A percentile compares a stretch with the other conserved stretches of the same genome.
These are phyloP conservation scores for Termitomyces sp. DNA, from an alignment of 768 basidiomycete species.

Conservation along the genomic window DNA sequence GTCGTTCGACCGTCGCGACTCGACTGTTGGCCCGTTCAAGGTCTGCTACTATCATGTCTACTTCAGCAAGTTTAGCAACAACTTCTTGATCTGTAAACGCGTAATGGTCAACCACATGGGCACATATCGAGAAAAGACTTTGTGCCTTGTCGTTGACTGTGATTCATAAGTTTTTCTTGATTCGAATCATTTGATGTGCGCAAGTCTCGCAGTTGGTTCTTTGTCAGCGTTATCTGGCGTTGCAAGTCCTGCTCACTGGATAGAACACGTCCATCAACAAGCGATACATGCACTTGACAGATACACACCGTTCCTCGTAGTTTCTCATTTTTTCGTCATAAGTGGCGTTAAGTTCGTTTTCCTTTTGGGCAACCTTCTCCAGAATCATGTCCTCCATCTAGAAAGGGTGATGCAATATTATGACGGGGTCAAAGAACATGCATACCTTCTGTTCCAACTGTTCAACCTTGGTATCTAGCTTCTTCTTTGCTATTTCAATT, in stretches of 20 bases:
- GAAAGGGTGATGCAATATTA: neutral
- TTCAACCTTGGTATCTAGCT: conserved; percentile 65
- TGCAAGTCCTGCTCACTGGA: conserved; percentile 87
- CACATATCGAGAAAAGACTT: neutral
- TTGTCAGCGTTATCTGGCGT: conserved; percentile 84
- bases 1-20: conserved; percentile 85
- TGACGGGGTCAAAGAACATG: neutral
- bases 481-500: conserved; percentile 69
- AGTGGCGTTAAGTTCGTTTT: conserved; percentile 94
- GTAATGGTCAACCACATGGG: neutral
- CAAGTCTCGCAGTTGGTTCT: conserved; percentile 85
- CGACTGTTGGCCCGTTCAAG: conserved; percentile 92
- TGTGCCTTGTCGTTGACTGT: conserved; percentile 82
- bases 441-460: conserved; percentile 79
- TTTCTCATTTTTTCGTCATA: conserved; percentile 96
- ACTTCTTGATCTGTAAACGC: conserved; percentile 75
- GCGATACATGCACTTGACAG: neutral
- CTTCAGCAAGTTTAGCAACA: conserved; percentile 81
- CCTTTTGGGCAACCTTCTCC: conserved; percentile 86
- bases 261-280: neutral
- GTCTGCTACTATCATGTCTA: conserved; percentile 94
- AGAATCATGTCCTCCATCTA: conserved; percentile 94
- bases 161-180: conserved; percentile 89
- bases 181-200: conserved; percentile 88
- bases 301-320: conserved; percentile 84